A percentile compares a stretch with the other conserved stretches of the same genome.
Evolutionary conservation across 1,284 basidiomycete genomes (phyloP).

Genomic region (Hypsizygus ulmarius): DNA sequence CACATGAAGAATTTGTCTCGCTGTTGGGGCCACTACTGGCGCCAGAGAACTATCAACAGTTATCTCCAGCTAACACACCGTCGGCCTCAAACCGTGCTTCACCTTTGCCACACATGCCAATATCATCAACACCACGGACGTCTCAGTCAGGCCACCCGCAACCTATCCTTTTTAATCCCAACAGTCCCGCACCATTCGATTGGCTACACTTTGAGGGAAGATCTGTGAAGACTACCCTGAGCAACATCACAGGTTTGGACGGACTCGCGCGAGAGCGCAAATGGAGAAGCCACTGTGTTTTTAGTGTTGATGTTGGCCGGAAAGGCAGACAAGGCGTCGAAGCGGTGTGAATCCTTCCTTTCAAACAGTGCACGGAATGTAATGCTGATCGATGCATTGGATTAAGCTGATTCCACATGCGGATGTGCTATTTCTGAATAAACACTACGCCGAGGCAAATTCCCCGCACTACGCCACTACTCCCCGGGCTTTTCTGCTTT

Average conservation of each 20-base stretch:
- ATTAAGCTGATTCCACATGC: constrained; percentile 71
- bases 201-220: constrained; percentile 83
- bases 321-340: constrained; percentile 74
- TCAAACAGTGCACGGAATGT: constrained; percentile 6
- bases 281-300: constrained; percentile 76
- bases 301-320: constrained; percentile 73
- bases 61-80: constrained; percentile 27
- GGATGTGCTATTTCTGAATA: constrained; percentile 74
- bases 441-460: constrained; percentile 59
- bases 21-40: constrained; percentile 73
- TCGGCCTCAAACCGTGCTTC: constrained; percentile 23
- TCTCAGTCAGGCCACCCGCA: constrained; percentile 32
- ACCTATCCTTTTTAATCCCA: constrained; percentile 37
- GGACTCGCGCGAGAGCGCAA: constrained; percentile 75
- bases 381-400: constrained; percentile 17
- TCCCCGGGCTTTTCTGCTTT: constrained; percentile 72
- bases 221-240: constrained; percentile 70
- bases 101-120: constrained; percentile 32
- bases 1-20: constrained; percentile 79
- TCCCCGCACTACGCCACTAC: constrained; percentile 56
- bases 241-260: constrained; percentile 72
- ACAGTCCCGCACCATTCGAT: constrained; percentile 72
- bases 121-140: constrained; percentile 38
- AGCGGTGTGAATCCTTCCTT: constrained; percentile 48
- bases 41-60: constrained; percentile 63